A percentile compares a stretch with the other conserved stretches of the same genome.
Conservation (phyloP, 768 basidiomycete species). For the Hemileccinum impolitum region DNA sequence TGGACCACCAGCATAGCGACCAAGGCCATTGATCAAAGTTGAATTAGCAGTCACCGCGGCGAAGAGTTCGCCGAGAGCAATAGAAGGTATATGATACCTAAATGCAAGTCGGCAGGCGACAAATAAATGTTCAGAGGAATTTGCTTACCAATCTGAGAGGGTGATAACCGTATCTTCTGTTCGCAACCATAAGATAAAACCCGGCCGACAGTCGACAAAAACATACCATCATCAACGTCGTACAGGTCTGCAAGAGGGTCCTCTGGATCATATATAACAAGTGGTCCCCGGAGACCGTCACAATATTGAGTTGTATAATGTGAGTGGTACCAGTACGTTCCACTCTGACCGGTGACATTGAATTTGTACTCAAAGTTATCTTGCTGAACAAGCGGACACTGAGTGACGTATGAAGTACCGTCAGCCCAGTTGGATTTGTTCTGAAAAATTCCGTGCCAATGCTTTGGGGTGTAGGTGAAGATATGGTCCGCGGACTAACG, state of each 20-base stretch:
- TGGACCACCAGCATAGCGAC: slow-evolving; percentile 45
- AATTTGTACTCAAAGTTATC: slow-evolving; percentile 39
- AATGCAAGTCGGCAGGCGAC: slow-evolving; percentile 9
- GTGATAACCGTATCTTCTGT: slow-evolving; percentile 44
- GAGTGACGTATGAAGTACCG: slow-evolving; percentile 38
- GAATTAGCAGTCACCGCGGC: slow-evolving; percentile 28
- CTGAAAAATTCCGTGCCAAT: slow-evolving; percentile 34
- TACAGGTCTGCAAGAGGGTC: slow-evolving; percentile 43
- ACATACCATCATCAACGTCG: slow-evolving; percentile 44
- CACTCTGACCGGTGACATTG: slow-evolving; percentile 29
- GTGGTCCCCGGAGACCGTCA: slow-evolving; percentile 40
- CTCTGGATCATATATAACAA: slow-evolving; percentile 45
- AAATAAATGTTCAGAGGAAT: neutral
- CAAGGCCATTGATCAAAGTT: slow-evolving; percentile 51
- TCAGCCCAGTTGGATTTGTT: slow-evolving; percentile 31
- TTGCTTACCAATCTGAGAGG: slow-evolving; percentile 43
- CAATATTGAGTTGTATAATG: slow-evolving; percentile 38
- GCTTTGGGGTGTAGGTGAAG: slow-evolving; percentile 22
- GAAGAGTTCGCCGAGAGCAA: slow-evolving; percentile 8
- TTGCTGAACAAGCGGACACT: slow-evolving; percentile 39
- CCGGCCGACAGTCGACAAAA: neutral
- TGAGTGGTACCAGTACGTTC: slow-evolving; percentile 51
- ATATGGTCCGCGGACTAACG: neutral
- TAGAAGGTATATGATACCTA: slow-evolving; percentile 38
- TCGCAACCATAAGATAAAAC: neutral